These are phyloP conservation scores for Paxillus involutus DNA, from an alignment of 768 basidiomycete genomes.

Conservation along the genomic window DNA sequence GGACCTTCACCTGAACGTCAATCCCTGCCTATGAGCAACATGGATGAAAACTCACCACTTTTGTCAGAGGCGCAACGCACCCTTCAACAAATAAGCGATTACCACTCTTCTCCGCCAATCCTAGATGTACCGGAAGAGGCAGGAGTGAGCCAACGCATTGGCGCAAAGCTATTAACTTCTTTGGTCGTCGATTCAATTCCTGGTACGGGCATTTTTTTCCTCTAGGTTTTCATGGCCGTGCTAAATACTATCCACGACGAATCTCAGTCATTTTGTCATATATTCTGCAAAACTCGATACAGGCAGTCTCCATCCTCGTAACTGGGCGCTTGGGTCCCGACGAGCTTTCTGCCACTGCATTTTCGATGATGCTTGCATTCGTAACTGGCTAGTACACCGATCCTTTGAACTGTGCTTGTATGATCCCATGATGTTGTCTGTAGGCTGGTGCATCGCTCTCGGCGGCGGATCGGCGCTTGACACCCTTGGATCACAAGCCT, in stretches of 20 bases:
- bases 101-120: slow-evolving; percentile 14
- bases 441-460: slow-evolving; percentile 77
- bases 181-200: slow-evolving; percentile 59
- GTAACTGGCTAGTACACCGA: slow-evolving; percentile 66
- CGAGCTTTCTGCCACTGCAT: slow-evolving; percentile 70
- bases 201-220: slow-evolving; percentile 35
- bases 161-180: slow-evolving; percentile 40
- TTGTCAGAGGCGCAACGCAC: slow-evolving; percentile 14
- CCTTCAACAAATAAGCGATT: slow-evolving; percentile 6
- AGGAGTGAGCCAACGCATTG: slow-evolving; percentile 20
- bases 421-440: slow-evolving; percentile 52
- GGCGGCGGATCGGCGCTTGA: slow-evolving; percentile 80
- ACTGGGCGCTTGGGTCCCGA: slow-evolving; percentile 67
- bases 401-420: slow-evolving; percentile 23
- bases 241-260: not conserved
- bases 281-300: slow-evolving; percentile 71
- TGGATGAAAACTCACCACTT: slow-evolving; percentile 35
- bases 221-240: not conserved
- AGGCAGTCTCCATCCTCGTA: slow-evolving; percentile 62
- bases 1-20: not conserved
- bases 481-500: slow-evolving; percentile 76
- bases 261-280: slow-evolving; percentile 64
- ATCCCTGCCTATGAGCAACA: slow-evolving; percentile 16
- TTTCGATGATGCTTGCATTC: slow-evolving; percentile 75
- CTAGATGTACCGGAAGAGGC: slow-evolving; percentile 28